A percentile compares a stretch with the other conserved stretches of the same genome.
phyloP scores from a whole-genome alignment of 2,329 filamentous ascomycete genomes.

The Hymenoscyphus occultus region DNA sequence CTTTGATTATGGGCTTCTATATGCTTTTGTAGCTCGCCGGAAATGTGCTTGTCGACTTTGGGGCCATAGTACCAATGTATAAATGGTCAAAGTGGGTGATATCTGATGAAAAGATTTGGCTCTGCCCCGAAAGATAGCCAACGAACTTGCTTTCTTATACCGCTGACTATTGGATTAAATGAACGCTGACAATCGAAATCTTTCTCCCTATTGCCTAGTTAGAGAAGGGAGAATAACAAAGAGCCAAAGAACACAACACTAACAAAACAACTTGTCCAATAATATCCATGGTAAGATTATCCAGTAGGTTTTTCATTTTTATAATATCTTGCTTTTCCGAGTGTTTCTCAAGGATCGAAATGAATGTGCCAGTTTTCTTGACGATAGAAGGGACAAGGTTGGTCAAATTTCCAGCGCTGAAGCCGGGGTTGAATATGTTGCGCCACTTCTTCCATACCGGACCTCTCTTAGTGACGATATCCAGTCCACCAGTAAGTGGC shows the following conservation, averaged over 20 bases:
- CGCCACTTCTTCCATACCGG: slow-evolving; percentile 18
- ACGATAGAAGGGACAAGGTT: slow-evolving; percentile 15
- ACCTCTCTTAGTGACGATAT: slow-evolving; percentile 14
- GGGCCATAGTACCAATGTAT: slow-evolving; percentile 13
- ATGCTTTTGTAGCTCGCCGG: slow-evolving; percentile 9
- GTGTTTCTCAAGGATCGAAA: slow-evolving; percentile 6
- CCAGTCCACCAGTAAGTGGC: slow-evolving; percentile 10
- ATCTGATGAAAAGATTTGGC: slow-evolving; percentile 8
- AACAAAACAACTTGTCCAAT: slow-evolving; percentile 11
- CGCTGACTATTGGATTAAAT: slow-evolving; percentile 13
- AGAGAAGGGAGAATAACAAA: too few relatives aligned
- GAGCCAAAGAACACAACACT: not conserved
- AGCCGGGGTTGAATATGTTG: slow-evolving; percentile 20
- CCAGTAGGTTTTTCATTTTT: slow-evolving; percentile 6
- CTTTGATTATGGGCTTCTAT: slow-evolving; percentile 1
- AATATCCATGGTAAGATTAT: slow-evolving; percentile 13
- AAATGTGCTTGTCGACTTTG: slow-evolving; percentile 13
- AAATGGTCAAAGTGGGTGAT: slow-evolving; percentile 15
- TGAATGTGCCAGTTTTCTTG: slow-evolving; percentile 5
- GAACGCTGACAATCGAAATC: slow-evolving; percentile 16
- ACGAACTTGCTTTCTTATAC: slow-evolving; percentile 12
- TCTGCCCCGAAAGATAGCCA: slow-evolving; percentile 10
- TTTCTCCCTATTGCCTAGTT: not conserved
- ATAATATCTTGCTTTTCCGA: slow-evolving; percentile 8
- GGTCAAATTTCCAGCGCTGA: slow-evolving; percentile 13